These are phyloP conservation scores for Arthrobotrys conoides DNA, from an alignment of 2,329 filamentous ascomycete genomes.

Conservation along the genomic window DNA sequence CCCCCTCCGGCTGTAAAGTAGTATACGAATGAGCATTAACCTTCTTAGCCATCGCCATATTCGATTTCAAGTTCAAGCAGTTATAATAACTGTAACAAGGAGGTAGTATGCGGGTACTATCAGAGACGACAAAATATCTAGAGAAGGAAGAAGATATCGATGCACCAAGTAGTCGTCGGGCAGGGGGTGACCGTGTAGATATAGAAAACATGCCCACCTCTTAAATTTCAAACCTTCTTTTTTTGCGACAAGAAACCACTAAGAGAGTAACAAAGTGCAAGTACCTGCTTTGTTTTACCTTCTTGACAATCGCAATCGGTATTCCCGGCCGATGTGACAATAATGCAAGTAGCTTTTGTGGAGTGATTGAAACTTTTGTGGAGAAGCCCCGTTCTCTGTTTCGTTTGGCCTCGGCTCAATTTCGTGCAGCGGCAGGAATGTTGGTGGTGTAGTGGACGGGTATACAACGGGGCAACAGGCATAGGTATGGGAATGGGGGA, in stretches of 20 bases:
- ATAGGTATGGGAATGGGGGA: background rate
- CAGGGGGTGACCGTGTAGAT: slow-evolving; percentile 17
- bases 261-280: too few species aligned
- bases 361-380: slow-evolving; percentile 21
- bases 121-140: too few species aligned
- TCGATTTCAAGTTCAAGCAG: background rate
- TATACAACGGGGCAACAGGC: too few species aligned
- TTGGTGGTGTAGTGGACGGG: too few species aligned
- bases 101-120: background rate
- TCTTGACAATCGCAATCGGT: background rate
- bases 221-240: background rate
- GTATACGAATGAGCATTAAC: slow-evolving; percentile 55
- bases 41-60: slow-evolving; percentile 21
- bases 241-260: too few species aligned
- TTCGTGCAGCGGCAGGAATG: slow-evolving; percentile 6
- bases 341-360: background rate
- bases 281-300: background rate
- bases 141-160: slow-evolving; percentile 3
- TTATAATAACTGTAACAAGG: background rate
- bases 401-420: slow-evolving; percentile 53
- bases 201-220: slow-evolving; percentile 22
- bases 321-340: background rate
- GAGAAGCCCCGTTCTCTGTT: slow-evolving; percentile 2
- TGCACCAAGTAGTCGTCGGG: slow-evolving; percentile 13
- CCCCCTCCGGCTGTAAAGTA: slow-evolving; percentile 45